phyloP scores from a whole-genome alignment of 164 flowering plant genomes.

The Dillenia turbinata region DNA sequence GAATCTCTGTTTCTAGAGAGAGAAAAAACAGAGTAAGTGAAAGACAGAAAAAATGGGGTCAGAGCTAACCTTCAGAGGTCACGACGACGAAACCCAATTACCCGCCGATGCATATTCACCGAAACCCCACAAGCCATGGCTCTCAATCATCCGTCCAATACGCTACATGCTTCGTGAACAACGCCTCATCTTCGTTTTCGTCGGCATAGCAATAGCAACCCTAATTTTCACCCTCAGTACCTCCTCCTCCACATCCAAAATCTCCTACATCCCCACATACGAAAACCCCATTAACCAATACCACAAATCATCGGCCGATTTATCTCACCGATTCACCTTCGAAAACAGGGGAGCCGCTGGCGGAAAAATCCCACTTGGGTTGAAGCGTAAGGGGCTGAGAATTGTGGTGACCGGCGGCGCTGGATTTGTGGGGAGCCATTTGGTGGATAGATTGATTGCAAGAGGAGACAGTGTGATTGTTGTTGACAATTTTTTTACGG shows the following conservation, averaged over 20 bases:
- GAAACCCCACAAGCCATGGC: constrained; percentile 66
- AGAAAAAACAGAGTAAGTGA: neutral
- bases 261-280: too few relatives aligned
- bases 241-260: constrained; percentile 7
- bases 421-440: constrained; percentile 89
- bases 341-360: constrained; percentile 26
- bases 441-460: constrained; percentile 75
- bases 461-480: constrained; percentile 91
- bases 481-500: constrained; percentile 91
- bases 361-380: constrained; percentile 73
- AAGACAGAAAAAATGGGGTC: constrained; percentile 18
- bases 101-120: constrained; percentile 43
- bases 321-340: constrained; percentile 1
- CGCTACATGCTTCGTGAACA: constrained; percentile 75
- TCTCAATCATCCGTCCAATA: constrained; percentile 35
- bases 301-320: constrained; percentile 7
- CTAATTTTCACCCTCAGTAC: constrained; percentile 49
- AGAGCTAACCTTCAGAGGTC: constrained; percentile 61
- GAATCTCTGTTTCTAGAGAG: neutral
- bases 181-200: constrained; percentile 60
- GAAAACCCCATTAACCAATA: neutral
- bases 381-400: constrained; percentile 66
- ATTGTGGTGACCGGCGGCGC: constrained; percentile 94
- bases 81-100: constrained; percentile 53
- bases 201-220: constrained; percentile 69